phyloP scores from a whole-genome alignment of 2,329 filamentous ascomycete genomes.

The Penicillium sp. region DNA sequence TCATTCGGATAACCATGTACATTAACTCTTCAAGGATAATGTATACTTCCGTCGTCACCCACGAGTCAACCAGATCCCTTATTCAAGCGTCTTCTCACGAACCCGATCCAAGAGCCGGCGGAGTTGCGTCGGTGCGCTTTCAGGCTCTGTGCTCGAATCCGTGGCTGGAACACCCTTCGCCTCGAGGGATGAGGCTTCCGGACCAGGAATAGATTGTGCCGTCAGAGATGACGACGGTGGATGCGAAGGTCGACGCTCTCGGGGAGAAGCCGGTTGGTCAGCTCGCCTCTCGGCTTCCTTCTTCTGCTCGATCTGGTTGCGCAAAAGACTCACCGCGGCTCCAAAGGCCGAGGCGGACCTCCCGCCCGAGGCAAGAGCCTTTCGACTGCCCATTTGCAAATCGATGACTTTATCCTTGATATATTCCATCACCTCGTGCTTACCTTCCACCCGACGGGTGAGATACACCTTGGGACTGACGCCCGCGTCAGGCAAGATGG shows the following conservation, averaged over 20 bases:
- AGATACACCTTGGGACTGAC: slow-evolving; percentile 54
- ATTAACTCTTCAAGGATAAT: too few relatives aligned
- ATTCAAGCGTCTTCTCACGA: slow-evolving; percentile 10
- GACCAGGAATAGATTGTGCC: slow-evolving; percentile 11
- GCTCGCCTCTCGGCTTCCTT: slow-evolving; percentile 5
- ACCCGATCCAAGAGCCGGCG: slow-evolving; percentile 19
- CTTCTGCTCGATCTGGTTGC: slow-evolving; percentile 17
- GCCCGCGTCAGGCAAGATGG: slow-evolving; percentile 35
- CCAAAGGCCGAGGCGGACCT: slow-evolving; percentile 11
- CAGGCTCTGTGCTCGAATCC: slow-evolving; percentile 4
- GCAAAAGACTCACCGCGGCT: slow-evolving; percentile 14
- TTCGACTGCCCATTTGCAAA: slow-evolving; percentile 13
- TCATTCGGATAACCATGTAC: too few relatives aligned
- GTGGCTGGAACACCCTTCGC: slow-evolving; percentile 13
- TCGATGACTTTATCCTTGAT: slow-evolving; percentile 24
- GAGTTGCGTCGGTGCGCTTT: slow-evolving; percentile 16
- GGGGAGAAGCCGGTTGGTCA: neutral
- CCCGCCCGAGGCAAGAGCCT: neutral
- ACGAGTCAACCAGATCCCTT: neutral
- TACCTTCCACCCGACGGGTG: slow-evolving; percentile 46
- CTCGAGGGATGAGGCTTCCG: slow-evolving; percentile 16
- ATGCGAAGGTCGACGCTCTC: slow-evolving; percentile 6
- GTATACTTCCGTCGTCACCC: too few relatives aligned
- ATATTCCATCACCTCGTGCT: slow-evolving; percentile 30
- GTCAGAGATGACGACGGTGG: slow-evolving; percentile 13